These are phyloP conservation scores for Gossypium turneri DNA, from an alignment of 345 rosid species.

Conservation along the genomic window DNA sequence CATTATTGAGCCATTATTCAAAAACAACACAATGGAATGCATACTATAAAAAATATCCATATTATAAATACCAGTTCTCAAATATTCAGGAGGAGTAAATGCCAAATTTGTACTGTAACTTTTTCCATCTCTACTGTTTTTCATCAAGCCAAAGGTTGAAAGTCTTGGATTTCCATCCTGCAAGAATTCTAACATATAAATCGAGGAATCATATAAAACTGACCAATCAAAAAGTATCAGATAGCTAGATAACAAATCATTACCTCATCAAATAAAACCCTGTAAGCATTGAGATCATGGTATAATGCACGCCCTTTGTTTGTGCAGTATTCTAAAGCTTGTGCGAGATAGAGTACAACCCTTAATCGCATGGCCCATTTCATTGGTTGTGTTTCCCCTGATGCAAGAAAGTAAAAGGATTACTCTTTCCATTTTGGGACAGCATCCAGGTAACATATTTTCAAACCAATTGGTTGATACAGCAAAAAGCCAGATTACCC, in stretches of 20 bases:
- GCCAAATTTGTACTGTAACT: constrained; percentile 87
- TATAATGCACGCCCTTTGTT: constrained; percentile 77
- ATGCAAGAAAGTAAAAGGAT: constrained; percentile 6
- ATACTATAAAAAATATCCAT: neutral
- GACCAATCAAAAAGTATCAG: neutral
- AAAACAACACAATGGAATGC: neutral
- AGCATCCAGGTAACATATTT: neutral
- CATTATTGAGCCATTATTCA: neutral
- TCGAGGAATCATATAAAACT: constrained; percentile 9
- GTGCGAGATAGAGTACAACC: constrained; percentile 87
- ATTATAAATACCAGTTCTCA: constrained; percentile 56
- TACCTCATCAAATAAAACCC: constrained; percentile 90
- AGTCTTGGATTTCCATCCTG: constrained; percentile 89
- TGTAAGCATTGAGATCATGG: constrained; percentile 94
- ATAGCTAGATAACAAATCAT: constrained; percentile 7
- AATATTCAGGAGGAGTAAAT: constrained; percentile 40
- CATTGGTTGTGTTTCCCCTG: constrained; percentile 97
- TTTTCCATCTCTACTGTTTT: constrained; percentile 93
- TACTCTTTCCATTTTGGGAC: neutral
- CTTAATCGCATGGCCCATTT: constrained; percentile 96
- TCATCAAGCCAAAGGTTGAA: constrained; percentile 95
- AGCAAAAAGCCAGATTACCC: neutral
- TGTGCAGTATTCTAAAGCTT: constrained; percentile 92
- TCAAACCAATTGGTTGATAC: neutral
- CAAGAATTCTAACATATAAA: constrained; percentile 19